Conservation (phyloP, 2,329 filamentous ascomycete species). For the Fusarium sp. region DNA sequence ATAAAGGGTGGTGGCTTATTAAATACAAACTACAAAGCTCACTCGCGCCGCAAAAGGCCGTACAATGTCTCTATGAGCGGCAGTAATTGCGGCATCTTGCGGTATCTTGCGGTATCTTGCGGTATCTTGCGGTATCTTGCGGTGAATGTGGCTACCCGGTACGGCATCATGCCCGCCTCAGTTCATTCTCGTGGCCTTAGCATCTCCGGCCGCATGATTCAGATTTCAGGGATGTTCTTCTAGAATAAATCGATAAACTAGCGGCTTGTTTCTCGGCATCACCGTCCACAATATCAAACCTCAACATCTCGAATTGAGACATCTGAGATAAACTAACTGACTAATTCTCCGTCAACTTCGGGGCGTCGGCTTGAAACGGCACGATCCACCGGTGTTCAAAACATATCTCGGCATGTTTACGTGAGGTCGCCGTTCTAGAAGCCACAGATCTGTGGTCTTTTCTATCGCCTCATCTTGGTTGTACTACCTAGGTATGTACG, state of each 20-base stretch:
- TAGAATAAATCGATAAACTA: constrained; percentile 2
- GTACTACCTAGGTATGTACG: too few relatives aligned
- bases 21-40: constrained; percentile 10
- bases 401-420: constrained; percentile 18
- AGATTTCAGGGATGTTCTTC: constrained; percentile 5
- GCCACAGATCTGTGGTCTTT: background rate
- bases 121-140: constrained; percentile 30
- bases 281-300: background rate
- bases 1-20: background rate
- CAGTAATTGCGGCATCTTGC: constrained; percentile 25
- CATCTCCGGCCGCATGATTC: background rate
- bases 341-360: background rate
- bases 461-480: constrained; percentile 2
- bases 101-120: too few relatives aligned
- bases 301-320: background rate
- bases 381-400: background rate
- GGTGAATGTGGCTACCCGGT: constrained; percentile 8
- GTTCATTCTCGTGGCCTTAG: background rate
- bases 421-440: constrained; percentile 15
- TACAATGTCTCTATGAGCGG: constrained; percentile 4
- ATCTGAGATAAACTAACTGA: background rate
- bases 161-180: background rate
- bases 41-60: constrained; percentile 27
- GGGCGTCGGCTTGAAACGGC: background rate
- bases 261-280: constrained; percentile 17